phyloP scores from a whole-genome alignment of 441 rosid species.

The Pelargonium australe region DNA sequence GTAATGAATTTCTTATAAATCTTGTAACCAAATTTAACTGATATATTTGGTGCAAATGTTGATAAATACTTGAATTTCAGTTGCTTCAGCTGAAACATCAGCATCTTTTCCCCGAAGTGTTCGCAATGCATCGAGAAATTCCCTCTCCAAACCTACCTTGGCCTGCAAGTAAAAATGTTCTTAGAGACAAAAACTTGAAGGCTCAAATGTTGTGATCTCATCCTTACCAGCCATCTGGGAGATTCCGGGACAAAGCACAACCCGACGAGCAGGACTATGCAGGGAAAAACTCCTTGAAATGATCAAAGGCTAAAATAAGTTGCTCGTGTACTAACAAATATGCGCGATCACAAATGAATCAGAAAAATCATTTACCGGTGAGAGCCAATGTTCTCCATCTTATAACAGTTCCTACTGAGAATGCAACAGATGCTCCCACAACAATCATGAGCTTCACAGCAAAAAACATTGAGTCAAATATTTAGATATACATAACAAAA shows the following conservation, averaged over 20 bases:
- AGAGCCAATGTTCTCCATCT: conserved; percentile 83
- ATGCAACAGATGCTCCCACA: conserved; percentile 54
- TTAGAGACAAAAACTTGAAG: neutral
- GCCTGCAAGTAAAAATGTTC: conserved; percentile 38
- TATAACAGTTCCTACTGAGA: conserved; percentile 56
- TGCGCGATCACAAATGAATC: neutral
- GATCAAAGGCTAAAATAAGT: conserved; percentile 22
- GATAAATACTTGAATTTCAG: conserved; percentile 54
- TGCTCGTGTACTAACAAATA: neutral
- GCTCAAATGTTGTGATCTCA: neutral
- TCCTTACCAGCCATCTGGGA: conserved; percentile 86
- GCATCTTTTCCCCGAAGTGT: conserved; percentile 61
- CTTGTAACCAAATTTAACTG: neutral
- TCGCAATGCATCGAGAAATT: conserved; percentile 51
- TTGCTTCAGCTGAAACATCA: conserved; percentile 61
- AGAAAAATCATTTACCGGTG: conserved; percentile 36
- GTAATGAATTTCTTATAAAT: neutral
- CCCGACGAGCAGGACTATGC: conserved; percentile 62
- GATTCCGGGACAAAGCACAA: conserved; percentile 74
- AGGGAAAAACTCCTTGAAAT: conserved; percentile 59
- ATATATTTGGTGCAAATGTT: neutral
- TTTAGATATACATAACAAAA: neutral
- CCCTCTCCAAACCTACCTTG: conserved; percentile 53
- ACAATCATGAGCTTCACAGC: conserved; percentile 66
- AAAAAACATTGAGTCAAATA: neutral